A percentile compares a stretch with the other conserved stretches of the same genome.
Evolutionary conservation across 805 yeast genomes (phyloP).

Genomic region (Saitoella complicata): DNA sequence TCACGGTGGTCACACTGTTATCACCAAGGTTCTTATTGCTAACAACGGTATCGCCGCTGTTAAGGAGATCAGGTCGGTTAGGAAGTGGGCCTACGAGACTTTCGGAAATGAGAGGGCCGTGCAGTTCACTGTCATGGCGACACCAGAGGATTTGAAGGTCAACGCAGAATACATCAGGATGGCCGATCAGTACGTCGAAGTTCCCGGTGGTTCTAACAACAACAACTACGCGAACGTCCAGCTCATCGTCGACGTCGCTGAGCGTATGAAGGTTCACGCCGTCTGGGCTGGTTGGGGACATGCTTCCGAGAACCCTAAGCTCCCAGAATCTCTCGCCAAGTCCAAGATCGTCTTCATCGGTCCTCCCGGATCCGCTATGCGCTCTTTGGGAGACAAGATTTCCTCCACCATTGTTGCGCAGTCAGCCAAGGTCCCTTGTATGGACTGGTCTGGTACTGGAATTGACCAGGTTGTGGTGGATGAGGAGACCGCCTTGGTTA

Average conservation of each 20-base stretch:
- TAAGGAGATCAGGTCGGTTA: constrained; percentile 88
- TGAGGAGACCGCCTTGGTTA: constrained; percentile 55
- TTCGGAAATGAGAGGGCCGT: constrained; percentile 90
- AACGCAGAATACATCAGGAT: constrained; percentile 95
- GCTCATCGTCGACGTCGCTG: constrained; percentile 90
- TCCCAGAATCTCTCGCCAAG: constrained; percentile 89
- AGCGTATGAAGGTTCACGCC: constrained; percentile 89
- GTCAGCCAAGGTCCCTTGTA: constrained; percentile 95
- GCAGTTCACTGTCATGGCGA: constrained; percentile 95
- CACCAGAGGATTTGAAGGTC: constrained; percentile 96
- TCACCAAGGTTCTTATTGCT: constrained; percentile 76
- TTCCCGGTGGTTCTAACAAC: constrained; percentile 98
- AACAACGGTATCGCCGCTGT: constrained; percentile 99
- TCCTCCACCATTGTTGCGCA: constrained; percentile 98
- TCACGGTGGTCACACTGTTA: constrained; percentile 91
- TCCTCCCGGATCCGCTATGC: constrained; percentile 98
- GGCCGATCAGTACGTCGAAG: constrained; percentile 98
- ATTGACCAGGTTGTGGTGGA: constrained; percentile 69
- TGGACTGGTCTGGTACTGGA: constrained; percentile 99
- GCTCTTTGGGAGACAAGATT: constrained; percentile 97
- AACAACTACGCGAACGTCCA: constrained; percentile 98
- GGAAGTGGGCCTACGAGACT: constrained; percentile 99
- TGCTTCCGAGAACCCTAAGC: constrained; percentile 93
- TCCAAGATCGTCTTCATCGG: constrained; percentile 89
- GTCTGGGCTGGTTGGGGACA: constrained; percentile 99